Evolutionary conservation across 495 filamentous ascomycete genomes (phyloP), one percentile per base, ranked within the genome.

Genomic region (Hypoxylon subgilvum): DNA sequence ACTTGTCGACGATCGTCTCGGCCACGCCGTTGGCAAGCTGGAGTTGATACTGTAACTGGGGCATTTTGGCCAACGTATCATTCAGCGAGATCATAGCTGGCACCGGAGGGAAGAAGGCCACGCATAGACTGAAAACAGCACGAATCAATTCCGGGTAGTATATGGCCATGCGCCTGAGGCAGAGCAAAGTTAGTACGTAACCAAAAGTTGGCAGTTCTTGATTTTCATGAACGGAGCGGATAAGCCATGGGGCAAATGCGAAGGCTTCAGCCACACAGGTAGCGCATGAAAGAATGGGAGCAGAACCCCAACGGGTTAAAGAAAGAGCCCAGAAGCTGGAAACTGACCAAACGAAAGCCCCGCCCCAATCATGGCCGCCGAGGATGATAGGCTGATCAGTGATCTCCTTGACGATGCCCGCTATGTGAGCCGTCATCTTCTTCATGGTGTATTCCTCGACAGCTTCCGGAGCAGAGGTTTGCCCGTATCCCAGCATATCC

Each of bases 281-380:
- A 21, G n/a, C 23, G 25, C 13, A 28, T 27, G 17, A 6, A 22
- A 21, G 27, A 16, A 13, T 13, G 39, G 21, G 36, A 3, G 18
- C 4, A 25, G 19, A 32, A n/a, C n/a, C 4, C 31, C 14, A 6
- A 17, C 22, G 27, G 14, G 10, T 25, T 23, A 17, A 31, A 14
- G 3, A 32, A 1, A 10, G 22, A 9, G 19, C 28, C n/a, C 10
- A 4, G 34, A 19, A 32, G 4, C 12, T 21, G 8, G 17, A 34
- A 6, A 55, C 66, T 61, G 13, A 70, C 78, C 78, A 84, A 22
- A 77, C 79, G 16, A 82, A 55, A 12, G 71, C 62, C 36, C 75
- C 78, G 65, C 86, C 90, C 92, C 92, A 96, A 71, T 96, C 91
- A 69, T 96, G 91, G 6, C 90, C 91, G 10, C 88, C 88, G 9